Evolutionary conservation across 106 monocot species (phyloP), one percentile per base, ranked within the genome.

Genomic region (Ottelia alismoides): DNA sequence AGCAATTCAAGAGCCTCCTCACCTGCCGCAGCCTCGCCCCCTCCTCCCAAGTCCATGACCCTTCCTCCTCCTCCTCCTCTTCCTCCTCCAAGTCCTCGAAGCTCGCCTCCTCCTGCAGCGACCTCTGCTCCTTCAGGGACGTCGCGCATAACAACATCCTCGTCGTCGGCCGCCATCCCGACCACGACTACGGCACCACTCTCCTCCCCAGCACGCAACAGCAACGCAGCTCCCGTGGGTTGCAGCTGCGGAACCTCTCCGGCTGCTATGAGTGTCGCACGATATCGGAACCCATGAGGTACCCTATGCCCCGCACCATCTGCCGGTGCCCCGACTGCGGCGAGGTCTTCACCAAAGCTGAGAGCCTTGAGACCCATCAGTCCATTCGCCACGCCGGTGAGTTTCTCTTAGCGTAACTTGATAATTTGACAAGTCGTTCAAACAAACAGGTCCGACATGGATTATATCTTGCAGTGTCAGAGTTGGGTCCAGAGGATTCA

Each of bases 221-320:
- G 28, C n/a, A n/a, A n/a, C n/a, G n/a, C n/a, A n/a, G n/a, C n/a
- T 65, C 56, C 21, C 63, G 68, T 0, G 74, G 74, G 1, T 54
- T 64, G 60, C 74, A 63, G n/a, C 64, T 88, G 9, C 48, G 70
- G 49, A 65, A 63, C 31, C 63, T 88, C 44, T 79, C 88, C 32
- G 83, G 88, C 5, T 88, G 88, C 70, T 82, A 82, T 59, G 88
- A 88, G 79, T 88, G 88, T 67, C 82, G 65, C 27, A 79, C 88
- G 12, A 50, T 83, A 23, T 66, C 69, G 22, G 76, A 55, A 20
- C 55, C 30, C 30, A 55, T 6, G n/a, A 55, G 55, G 55, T 55
- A n/a, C n/a, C n/a, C n/a, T n/a, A n/a, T n/a, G n/a, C n/a, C n/a
- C n/a, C n/a, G n/a, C n/a, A n/a, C n/a, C n/a, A n/a, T n/a, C n/a